Evolutionary conservation across 2,329 filamentous ascomycete species (phyloP).

Genomic region (Neodidymelliopsis sp.): DNA sequence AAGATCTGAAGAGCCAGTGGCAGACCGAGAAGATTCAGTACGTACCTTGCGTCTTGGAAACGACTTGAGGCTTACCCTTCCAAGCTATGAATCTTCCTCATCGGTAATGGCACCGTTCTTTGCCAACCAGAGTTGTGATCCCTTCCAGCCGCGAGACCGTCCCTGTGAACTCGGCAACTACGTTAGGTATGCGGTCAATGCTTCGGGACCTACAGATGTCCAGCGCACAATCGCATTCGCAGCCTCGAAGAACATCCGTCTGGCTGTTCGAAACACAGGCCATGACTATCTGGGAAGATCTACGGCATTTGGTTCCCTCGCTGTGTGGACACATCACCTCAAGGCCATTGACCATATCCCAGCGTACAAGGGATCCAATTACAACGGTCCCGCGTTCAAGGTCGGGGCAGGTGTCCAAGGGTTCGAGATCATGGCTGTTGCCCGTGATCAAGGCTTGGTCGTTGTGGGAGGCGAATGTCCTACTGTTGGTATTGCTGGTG

Average conservation of each 20-base stretch:
- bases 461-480: constrained; percentile 36
- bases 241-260: constrained; percentile 31
- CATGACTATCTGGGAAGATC: constrained; percentile 35
- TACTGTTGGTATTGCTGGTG: constrained; percentile 56
- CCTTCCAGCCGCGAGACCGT: constrained; percentile 23
- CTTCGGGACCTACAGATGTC: constrained; percentile 19
- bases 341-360: constrained; percentile 24
- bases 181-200: constrained; percentile 32
- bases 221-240: constrained; percentile 32
- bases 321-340: constrained; percentile 28
- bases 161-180: constrained; percentile 34
- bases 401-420: constrained; percentile 38
- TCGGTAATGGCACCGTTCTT: constrained; percentile 37
- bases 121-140: constrained; percentile 34
- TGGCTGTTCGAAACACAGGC: constrained; percentile 40
- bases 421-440: constrained; percentile 29
- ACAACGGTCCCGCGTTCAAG: constrained; percentile 25
- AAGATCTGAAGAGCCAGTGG: constrained; percentile 24
- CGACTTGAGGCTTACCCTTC: background rate
- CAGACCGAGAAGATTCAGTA: constrained; percentile 26
- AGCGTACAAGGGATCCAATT: constrained; percentile 1
- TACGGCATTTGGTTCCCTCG: constrained; percentile 19
- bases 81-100: constrained; percentile 29
- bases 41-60: background rate
- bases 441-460: constrained; percentile 25